Conservation (phyloP, 345 rosid species). For the Corymbia maculata region DNA sequence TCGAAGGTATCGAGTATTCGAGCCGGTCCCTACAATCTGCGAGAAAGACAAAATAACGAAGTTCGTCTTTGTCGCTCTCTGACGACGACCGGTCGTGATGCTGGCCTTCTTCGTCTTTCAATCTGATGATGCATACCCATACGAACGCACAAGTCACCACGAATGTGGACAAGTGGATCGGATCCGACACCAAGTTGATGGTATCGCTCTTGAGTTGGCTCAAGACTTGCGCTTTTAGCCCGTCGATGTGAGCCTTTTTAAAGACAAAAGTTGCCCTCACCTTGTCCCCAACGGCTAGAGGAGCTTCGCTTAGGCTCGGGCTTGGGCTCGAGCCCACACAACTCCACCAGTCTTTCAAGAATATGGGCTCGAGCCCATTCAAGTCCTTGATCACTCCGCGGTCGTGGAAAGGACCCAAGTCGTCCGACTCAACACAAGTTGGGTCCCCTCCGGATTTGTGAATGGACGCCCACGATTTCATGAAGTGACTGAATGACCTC, state of each 20-base stretch:
- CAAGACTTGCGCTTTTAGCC: constrained; percentile 7
- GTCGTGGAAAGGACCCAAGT: neutral
- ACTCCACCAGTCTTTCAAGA: neutral
- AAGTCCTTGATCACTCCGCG: constrained; percentile 11
- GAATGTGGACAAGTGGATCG: neutral
- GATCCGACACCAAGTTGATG: neutral
- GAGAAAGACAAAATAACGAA: neutral
- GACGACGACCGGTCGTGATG: neutral
- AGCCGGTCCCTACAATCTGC: constrained; percentile 6
- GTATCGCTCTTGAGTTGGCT: neutral
- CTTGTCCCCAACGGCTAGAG: neutral
- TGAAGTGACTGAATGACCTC: constrained; percentile 18
- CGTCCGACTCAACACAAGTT: neutral
- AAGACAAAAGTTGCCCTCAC: constrained; percentile 18
- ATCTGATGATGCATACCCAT: neutral
- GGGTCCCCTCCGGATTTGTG: neutral
- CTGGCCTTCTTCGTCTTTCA: neutral
- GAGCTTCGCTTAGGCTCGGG: neutral
- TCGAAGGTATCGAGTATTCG: neutral
- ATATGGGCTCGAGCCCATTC: neutral
- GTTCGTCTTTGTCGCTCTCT: neutral
- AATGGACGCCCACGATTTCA: constrained; percentile 27
- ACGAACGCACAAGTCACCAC: neutral
- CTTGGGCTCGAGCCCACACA: neutral
- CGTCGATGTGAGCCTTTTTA: neutral